A percentile compares a stretch with the other conserved stretches of the same genome.
Evolutionary conservation across 202 grass and related monocot genomes (phyloP).

Genomic region (Carex arenaria): DNA sequence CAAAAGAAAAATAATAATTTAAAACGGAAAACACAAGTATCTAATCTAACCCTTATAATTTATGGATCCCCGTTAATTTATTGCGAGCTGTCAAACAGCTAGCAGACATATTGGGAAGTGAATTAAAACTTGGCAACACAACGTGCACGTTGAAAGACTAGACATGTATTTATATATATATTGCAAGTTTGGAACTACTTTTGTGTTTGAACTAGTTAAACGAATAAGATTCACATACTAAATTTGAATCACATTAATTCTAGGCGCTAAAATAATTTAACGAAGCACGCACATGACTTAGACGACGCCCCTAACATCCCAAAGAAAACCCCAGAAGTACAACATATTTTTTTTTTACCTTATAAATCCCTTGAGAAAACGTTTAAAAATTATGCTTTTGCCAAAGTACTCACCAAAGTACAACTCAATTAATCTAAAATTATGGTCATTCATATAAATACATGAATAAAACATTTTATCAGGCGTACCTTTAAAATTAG

Average conservation of each 20-base stretch:
- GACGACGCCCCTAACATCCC: neutral
- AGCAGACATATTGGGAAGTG: neutral
- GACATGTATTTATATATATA: neutral
- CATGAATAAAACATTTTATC: neutral
- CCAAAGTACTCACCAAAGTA: neutral
- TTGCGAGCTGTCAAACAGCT: slow-evolving; percentile 1
- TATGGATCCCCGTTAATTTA: neutral
- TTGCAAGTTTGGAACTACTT: neutral
- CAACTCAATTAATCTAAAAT: neutral
- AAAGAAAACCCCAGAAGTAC: neutral
- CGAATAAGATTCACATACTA: neutral
- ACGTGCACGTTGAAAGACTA: neutral
- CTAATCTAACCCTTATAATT: neutral
- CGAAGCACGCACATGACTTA: neutral
- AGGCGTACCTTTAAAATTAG: neutral
- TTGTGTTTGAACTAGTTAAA: neutral
- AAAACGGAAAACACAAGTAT: neutral
- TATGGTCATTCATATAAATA: neutral
- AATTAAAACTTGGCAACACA: neutral
- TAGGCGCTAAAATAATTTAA: neutral
- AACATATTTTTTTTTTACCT: neutral
- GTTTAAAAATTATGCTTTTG: too few species aligned
- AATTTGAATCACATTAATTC: slow-evolving; percentile 8
- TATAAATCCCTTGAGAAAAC: neutral
- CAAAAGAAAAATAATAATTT: neutral